Conservation (phyloP, 352 stramenopile species). For the Phytophthora idaei region DNA sequence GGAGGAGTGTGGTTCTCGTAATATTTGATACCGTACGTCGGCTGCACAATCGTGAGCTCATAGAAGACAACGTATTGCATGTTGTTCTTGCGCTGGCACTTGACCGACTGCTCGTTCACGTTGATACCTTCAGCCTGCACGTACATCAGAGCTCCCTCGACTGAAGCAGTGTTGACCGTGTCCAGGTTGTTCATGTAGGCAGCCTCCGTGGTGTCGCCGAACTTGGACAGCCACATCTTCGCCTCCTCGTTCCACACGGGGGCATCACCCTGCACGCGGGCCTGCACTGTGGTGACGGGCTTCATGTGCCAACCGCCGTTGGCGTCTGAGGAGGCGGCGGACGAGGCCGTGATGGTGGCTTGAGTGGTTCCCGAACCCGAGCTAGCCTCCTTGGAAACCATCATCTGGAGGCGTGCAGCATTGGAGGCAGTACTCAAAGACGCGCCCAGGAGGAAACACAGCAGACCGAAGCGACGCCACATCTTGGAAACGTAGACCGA, state of each 20-base stretch:
- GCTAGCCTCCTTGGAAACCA: conserved; percentile 1
- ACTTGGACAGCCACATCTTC: conserved; percentile 44
- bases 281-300: conserved; percentile 49
- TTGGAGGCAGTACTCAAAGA: conserved; percentile 4
- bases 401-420: conserved; percentile 14
- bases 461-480: conserved; percentile 20
- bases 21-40: conserved; percentile 47
- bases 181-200: conserved; percentile 54
- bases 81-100: conserved; percentile 67
- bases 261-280: conserved; percentile 55
- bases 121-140: conserved; percentile 74
- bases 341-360: conserved; percentile 6
- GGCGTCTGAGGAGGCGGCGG: not conserved
- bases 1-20: conserved; percentile 46
- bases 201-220: conserved; percentile 40
- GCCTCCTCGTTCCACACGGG: conserved; percentile 46
- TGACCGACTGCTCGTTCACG: conserved; percentile 38
- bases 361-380: not conserved
- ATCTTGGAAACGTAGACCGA: conserved; percentile 7
- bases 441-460: conserved; percentile 17
- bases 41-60: conserved; percentile 55
- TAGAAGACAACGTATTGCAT: conserved; percentile 75
- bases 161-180: conserved; percentile 60
- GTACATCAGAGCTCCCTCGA: conserved; percentile 69
- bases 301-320: conserved; percentile 35